phyloP scores from a whole-genome alignment of 140 eudicot species.

The Cichorium intybus region DNA sequence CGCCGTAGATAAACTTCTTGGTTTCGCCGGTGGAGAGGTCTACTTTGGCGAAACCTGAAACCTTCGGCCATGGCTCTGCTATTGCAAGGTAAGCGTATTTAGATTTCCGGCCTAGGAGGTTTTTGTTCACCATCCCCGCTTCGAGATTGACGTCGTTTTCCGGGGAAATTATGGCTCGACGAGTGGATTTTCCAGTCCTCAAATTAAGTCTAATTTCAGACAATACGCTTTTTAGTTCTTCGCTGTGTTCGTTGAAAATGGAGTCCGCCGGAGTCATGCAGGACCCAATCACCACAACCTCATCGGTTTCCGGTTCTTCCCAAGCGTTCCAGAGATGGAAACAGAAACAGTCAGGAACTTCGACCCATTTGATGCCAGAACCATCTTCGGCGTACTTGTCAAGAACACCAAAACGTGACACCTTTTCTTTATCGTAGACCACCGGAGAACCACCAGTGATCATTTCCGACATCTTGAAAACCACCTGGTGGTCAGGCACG shows the following conservation, averaged over 20 bases:
- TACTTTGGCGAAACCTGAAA: slow-evolving; percentile 64
- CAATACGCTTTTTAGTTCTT: slow-evolving; percentile 40
- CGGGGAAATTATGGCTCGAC: slow-evolving; percentile 28
- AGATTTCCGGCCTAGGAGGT: slow-evolving; percentile 52
- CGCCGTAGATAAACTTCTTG: slow-evolving; percentile 49
- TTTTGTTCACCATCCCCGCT: slow-evolving; percentile 69
- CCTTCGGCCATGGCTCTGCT: slow-evolving; percentile 76
- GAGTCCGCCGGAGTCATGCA: slow-evolving; percentile 82
- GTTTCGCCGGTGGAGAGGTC: slow-evolving; percentile 45
- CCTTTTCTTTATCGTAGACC: slow-evolving; percentile 46
- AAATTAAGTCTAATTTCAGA: slow-evolving; percentile 56
- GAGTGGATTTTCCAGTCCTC: slow-evolving; percentile 51
- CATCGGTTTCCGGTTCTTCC: slow-evolving; percentile 60
- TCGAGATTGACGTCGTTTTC: slow-evolving; percentile 52
- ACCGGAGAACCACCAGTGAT: slow-evolving; percentile 68
- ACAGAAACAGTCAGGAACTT: slow-evolving; percentile 63
- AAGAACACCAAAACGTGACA: slow-evolving; percentile 54
- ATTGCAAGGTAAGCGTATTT: slow-evolving; percentile 54
- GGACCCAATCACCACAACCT: slow-evolving; percentile 66
- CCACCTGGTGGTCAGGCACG: slow-evolving; percentile 63
- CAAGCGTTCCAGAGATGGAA: slow-evolving; percentile 73
- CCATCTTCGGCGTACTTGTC: slow-evolving; percentile 37
- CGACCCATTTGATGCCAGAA: slow-evolving; percentile 53
- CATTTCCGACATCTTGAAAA: slow-evolving; percentile 66
- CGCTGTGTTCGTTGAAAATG: slow-evolving; percentile 55